These are phyloP conservation scores for Amanita pallidorosea DNA, from an alignment of 768 basidiomycete species.

Conservation along the genomic window DNA sequence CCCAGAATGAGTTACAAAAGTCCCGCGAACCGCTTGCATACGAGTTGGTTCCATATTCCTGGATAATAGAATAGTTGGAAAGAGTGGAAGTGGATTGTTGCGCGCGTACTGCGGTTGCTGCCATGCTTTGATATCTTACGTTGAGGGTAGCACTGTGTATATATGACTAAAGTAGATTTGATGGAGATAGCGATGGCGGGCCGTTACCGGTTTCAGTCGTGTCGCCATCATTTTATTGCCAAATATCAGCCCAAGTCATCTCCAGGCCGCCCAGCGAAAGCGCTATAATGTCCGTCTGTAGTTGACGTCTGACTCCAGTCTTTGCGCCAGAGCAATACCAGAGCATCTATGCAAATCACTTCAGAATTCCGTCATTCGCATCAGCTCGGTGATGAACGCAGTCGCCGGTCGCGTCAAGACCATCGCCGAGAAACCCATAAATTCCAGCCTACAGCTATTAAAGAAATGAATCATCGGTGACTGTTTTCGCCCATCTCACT, in stretches of 20 bases:
- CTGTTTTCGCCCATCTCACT: too few relatives aligned
- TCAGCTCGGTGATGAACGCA: too few relatives aligned
- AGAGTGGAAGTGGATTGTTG: constrained; percentile 68
- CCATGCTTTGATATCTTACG: background rate
- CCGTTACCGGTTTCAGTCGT: background rate
- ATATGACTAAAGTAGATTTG: background rate
- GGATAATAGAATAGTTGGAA: constrained; percentile 45
- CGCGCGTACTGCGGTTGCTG: constrained; percentile 48
- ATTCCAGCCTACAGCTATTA: too few relatives aligned
- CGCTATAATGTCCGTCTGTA: background rate
- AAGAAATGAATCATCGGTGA: too few relatives aligned
- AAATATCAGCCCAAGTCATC: background rate
- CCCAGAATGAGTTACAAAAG: constrained; percentile 98
- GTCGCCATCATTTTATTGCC: background rate
- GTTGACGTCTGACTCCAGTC: too few relatives aligned
- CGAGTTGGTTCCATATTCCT: constrained; percentile 35
- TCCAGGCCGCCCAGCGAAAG: background rate
- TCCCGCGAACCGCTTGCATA: constrained; percentile 37
- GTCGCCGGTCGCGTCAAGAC: too few relatives aligned
- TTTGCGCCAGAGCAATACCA: too few relatives aligned
- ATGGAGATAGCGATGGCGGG: background rate
- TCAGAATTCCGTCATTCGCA: too few relatives aligned
- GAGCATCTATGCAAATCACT: too few relatives aligned
- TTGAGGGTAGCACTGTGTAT: background rate
- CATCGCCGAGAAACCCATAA: too few relatives aligned